A percentile compares a stretch with the other conserved stretches of the same genome.
phyloP scores from a whole-genome alignment of 352 stramenopile species.

The Phytopythium vexans region DNA sequence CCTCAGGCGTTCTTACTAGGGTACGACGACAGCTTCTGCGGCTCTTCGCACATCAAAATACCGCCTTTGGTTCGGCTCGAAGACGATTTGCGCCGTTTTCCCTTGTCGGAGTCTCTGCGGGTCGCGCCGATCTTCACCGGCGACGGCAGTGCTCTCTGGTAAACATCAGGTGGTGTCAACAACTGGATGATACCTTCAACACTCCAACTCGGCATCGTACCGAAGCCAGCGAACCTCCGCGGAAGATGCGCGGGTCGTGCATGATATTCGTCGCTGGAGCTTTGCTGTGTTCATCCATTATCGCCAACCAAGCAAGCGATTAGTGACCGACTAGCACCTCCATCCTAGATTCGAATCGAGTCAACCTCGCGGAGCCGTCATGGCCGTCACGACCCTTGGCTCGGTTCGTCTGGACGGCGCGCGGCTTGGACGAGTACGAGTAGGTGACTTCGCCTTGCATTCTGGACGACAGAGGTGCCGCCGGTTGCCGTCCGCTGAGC shows the following conservation, averaged over 20 bases:
- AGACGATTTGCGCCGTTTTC: no score
- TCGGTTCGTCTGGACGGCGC: slow-evolving; percentile 60
- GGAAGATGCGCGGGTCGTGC: slow-evolving; percentile 61
- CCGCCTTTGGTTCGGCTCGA: no score
- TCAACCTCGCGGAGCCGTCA: slow-evolving; percentile 1
- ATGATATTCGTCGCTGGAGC: slow-evolving; percentile 59
- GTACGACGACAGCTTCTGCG: slow-evolving; percentile 26
- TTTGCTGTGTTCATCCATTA: slow-evolving; percentile 14
- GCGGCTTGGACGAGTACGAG: slow-evolving; percentile 75
- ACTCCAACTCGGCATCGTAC: no score
- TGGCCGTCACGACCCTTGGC: slow-evolving; percentile 35
- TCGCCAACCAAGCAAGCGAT: no score
- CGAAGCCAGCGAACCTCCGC: slow-evolving; percentile 13
- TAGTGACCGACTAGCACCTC: no score
- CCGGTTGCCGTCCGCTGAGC: neutral
- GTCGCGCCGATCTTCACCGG: no score
- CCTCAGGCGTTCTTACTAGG: slow-evolving; percentile 18
- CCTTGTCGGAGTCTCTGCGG: no score
- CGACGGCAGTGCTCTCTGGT: no score
- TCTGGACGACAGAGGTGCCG: neutral
- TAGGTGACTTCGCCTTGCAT: slow-evolving; percentile 66
- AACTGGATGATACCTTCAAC: no score
- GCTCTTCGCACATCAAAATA: slow-evolving; percentile 1
- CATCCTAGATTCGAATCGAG: no score
- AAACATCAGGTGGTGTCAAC: no score